phyloP scores from a whole-genome alignment of 1,284 basidiomycete genomes.

The Ceratobasidium sp. region DNA sequence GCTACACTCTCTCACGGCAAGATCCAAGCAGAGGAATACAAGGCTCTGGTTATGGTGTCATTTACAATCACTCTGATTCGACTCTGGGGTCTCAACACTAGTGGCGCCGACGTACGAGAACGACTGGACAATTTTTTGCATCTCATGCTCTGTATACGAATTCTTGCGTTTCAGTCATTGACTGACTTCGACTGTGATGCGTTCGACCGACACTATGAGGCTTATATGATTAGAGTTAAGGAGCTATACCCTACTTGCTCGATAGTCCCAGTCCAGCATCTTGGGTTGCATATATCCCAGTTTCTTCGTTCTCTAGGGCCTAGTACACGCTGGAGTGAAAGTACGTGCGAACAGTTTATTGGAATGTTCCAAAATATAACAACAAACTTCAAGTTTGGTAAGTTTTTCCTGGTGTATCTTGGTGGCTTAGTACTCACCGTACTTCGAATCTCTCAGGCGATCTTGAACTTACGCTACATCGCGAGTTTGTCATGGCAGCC shows the following conservation, averaged over 20 bases:
- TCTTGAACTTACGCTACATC: slow-evolving; percentile 21
- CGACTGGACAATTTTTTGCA: slow-evolving; percentile 27
- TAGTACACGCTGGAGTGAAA: neutral
- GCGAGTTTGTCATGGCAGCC: neutral
- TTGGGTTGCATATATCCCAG: slow-evolving; percentile 27
- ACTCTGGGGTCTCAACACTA: slow-evolving; percentile 16
- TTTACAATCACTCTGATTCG: slow-evolving; percentile 42
- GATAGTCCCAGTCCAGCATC: slow-evolving; percentile 24
- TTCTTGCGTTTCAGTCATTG: slow-evolving; percentile 18
- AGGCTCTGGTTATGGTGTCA: slow-evolving; percentile 37
- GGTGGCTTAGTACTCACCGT: neutral
- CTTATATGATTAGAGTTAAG: slow-evolving; percentile 3
- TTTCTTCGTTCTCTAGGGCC: slow-evolving; percentile 36
- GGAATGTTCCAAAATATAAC: slow-evolving; percentile 28
- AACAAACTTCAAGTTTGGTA: slow-evolving; percentile 32
- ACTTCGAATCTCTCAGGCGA: neutral
- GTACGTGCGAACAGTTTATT: slow-evolving; percentile 36
- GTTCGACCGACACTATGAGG: neutral
- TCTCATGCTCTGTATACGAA: slow-evolving; percentile 8
- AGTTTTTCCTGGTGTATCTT: neutral
- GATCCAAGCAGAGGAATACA: slow-evolving; percentile 46
- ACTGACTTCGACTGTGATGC: neutral
- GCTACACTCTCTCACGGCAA: slow-evolving; percentile 36
- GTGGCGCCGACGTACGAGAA: neutral
- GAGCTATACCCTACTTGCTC: slow-evolving; percentile 14